Conservation (phyloP, 345 rosid genomes). For the Streptanthus diversifolius region DNA sequence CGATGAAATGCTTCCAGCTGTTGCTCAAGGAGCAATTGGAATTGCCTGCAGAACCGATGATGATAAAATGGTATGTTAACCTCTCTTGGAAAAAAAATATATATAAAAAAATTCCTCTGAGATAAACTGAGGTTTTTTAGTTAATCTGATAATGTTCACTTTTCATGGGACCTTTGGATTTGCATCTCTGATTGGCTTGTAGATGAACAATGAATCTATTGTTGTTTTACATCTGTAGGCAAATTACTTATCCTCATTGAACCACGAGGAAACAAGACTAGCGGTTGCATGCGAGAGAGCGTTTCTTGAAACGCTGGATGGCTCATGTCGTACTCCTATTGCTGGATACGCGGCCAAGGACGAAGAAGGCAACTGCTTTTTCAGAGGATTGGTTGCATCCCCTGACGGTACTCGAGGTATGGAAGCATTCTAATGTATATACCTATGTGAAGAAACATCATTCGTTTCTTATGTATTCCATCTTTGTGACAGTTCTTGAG, state of each 20-base stretch:
- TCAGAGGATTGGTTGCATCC: slow-evolving; percentile 90
- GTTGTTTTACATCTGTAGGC: slow-evolving; percentile 44
- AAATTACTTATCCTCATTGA: slow-evolving; percentile 69
- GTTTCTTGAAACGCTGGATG: slow-evolving; percentile 77
- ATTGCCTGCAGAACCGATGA: slow-evolving; percentile 85
- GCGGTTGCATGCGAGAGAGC: slow-evolving; percentile 93
- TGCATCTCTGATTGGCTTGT: not conserved
- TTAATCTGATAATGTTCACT: not conserved
- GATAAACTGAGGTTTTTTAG: not conserved
- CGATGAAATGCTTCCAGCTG: slow-evolving; percentile 98
- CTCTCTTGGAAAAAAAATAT: not conserved
- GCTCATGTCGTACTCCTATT: slow-evolving; percentile 97
- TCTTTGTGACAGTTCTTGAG: slow-evolving; percentile 68
- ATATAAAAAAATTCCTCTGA: not conserved
- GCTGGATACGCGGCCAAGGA: slow-evolving; percentile 88
- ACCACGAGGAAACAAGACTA: slow-evolving; percentile 90
- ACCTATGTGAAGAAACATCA: not conserved
- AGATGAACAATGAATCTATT: not conserved
- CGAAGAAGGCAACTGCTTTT: slow-evolving; percentile 70
- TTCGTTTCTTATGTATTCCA: slow-evolving; percentile 16
- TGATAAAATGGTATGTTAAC: slow-evolving; percentile 67
- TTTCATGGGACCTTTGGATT: not conserved
- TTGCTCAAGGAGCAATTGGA: slow-evolving; percentile 99
- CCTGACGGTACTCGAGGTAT: slow-evolving; percentile 89
- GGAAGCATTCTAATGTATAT: not conserved